These are phyloP conservation scores for Volvariella volvacea DNA, from an alignment of 1,284 basidiomycete genomes.

Conservation along the genomic window DNA sequence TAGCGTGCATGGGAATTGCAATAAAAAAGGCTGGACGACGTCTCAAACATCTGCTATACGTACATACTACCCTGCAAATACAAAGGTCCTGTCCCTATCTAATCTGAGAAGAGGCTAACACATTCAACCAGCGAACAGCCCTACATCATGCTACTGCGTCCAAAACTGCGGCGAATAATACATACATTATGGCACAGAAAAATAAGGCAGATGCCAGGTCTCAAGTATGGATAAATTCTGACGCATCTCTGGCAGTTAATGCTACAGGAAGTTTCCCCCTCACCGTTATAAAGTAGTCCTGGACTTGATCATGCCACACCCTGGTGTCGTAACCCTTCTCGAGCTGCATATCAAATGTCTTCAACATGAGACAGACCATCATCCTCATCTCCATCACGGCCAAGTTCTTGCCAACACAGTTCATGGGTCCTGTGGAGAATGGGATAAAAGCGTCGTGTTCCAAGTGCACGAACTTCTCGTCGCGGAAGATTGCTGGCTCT, in stretches of 20 bases:
- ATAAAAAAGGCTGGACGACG: too few species aligned
- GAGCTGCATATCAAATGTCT: constrained; percentile 24
- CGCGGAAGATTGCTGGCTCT: constrained; percentile 23
- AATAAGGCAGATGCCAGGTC: too few species aligned
- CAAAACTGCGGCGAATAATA: too few species aligned
- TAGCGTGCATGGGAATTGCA: too few species aligned
- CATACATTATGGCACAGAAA: too few species aligned
- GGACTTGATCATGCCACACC: constrained; percentile 22
- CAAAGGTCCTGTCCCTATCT: too few species aligned
- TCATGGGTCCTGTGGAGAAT: constrained; percentile 30
- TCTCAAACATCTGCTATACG: too few species aligned
- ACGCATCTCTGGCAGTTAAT: constrained; percentile 11
- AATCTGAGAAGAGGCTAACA: too few species aligned
- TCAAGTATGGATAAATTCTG: too few species aligned
- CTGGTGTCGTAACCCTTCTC: constrained; percentile 19
- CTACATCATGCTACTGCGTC: too few species aligned
- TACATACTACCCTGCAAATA: too few species aligned
- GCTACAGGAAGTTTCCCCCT: constrained; percentile 22
- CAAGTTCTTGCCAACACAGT: constrained; percentile 32
- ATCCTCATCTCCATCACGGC: constrained; percentile 32
- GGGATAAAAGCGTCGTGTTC: constrained; percentile 28
- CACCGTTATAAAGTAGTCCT: constrained; percentile 27
- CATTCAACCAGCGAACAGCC: too few species aligned
- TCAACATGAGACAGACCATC: constrained; percentile 24
- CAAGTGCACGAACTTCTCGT: constrained; percentile 15